Conservation (phyloP, 768 basidiomycete genomes). For the Pulveroboletus ravenelii region DNA sequence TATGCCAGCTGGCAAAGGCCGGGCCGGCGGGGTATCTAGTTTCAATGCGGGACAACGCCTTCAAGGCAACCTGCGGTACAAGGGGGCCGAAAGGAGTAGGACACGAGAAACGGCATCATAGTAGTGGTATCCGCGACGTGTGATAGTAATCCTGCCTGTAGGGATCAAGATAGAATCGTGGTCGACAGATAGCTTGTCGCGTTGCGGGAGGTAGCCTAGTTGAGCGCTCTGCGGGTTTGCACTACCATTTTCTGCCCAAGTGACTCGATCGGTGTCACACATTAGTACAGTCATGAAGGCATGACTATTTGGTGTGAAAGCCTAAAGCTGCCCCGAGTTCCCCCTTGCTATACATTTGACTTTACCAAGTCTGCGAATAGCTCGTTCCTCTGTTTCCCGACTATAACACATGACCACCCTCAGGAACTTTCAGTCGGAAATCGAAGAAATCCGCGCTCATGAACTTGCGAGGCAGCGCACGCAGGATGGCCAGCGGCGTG, state of each 20-base stretch:
- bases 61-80: neutral
- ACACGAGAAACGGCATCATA: neutral
- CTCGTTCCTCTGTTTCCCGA: neutral
- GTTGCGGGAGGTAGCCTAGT: too few relatives aligned
- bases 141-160: neutral
- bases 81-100: too few relatives aligned
- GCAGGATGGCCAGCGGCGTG: slow-evolving; percentile 42
- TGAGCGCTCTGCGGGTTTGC: too few relatives aligned
- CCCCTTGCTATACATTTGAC: slow-evolving; percentile 1
- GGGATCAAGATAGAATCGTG: too few relatives aligned
- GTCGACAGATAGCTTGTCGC: too few relatives aligned
- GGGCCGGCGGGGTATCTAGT: too few relatives aligned
- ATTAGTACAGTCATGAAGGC: neutral
- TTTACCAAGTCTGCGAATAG: neutral
- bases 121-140: neutral
- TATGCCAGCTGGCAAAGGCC: too few relatives aligned
- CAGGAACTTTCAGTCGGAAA: slow-evolving; percentile 57
- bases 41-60: too few relatives aligned
- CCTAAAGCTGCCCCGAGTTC: neutral
- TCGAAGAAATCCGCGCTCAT: slow-evolving; percentile 68
- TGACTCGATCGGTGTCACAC: slow-evolving; percentile 3
- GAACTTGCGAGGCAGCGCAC: slow-evolving; percentile 61
- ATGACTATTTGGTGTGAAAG: neutral
- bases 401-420: slow-evolving; percentile 28
- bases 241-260: neutral